These are phyloP conservation scores for Eurotiales sp. DNA, from an alignment of 2,329 filamentous ascomycete genomes.

Conservation along the genomic window DNA sequence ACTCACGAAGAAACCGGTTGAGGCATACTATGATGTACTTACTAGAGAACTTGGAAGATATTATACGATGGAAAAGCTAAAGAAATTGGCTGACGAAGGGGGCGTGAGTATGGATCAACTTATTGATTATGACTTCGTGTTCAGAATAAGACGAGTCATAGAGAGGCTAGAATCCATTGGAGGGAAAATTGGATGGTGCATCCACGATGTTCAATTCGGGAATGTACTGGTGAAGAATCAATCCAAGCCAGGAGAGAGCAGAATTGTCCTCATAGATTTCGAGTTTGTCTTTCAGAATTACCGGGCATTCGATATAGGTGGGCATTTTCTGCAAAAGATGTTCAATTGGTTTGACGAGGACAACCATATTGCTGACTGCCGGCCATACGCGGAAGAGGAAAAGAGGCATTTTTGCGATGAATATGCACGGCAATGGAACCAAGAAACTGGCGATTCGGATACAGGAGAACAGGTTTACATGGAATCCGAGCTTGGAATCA, in stretches of 20 bases:
- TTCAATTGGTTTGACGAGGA: conserved; percentile 24
- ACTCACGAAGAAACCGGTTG: background rate
- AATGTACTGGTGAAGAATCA: conserved; percentile 21
- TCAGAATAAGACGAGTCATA: conserved; percentile 12
- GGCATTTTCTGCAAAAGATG: conserved; percentile 24
- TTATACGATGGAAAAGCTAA: conserved; percentile 19
- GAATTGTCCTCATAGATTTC: conserved; percentile 20
- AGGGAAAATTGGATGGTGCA: conserved; percentile 21
- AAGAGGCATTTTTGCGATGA: conserved; percentile 22
- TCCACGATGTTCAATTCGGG: conserved; percentile 23
- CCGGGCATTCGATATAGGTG: conserved; percentile 21
- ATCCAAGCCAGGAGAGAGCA: conserved; percentile 18
- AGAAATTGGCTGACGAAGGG: conserved; percentile 18
- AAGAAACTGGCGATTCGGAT: conserved; percentile 20
- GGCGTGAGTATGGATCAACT: conserved; percentile 20
- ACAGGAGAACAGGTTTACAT: conserved; percentile 19
- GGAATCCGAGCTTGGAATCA: conserved; percentile 20
- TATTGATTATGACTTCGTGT: conserved; percentile 20
- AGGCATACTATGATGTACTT: conserved; percentile 11
- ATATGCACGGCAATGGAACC: conserved; percentile 22
- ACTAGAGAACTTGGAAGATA: conserved; percentile 15
- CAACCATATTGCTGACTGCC: conserved; percentile 18
- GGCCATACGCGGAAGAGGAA: conserved; percentile 19
- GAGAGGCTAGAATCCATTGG: conserved; percentile 16
- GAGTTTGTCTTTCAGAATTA: conserved; percentile 23